Evolutionary conservation across 2,329 filamentous ascomycete species (phyloP).

Genomic region (Decorospora gaudefroyi): DNA sequence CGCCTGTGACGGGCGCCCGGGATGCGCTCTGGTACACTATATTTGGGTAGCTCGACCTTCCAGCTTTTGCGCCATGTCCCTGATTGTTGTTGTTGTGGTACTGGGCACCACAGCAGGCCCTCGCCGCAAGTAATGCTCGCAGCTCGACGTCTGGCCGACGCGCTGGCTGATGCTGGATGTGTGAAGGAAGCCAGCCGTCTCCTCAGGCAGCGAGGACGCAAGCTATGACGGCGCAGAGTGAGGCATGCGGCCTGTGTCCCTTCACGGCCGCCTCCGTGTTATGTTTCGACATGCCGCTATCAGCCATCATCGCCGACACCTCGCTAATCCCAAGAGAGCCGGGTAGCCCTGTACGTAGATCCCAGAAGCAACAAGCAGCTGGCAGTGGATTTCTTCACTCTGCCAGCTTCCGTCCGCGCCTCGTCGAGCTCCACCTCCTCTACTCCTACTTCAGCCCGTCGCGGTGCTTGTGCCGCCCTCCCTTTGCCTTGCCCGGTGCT

Average conservation of each 20-base stretch:
- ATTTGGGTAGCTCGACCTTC: slow-evolving; percentile 34
- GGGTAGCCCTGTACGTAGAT: slow-evolving; percentile 41
- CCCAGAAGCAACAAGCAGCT: slow-evolving; percentile 40
- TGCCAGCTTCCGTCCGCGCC: slow-evolving; percentile 40
- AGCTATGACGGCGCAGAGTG: slow-evolving; percentile 30
- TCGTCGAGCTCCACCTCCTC: slow-evolving; percentile 38
- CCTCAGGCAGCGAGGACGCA: slow-evolving; percentile 12
- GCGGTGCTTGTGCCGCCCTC: slow-evolving; percentile 32
- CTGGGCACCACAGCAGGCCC: slow-evolving; percentile 27
- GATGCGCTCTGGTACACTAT: slow-evolving; percentile 38
- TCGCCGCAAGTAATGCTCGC: too few species aligned
- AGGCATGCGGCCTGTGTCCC: slow-evolving; percentile 38
- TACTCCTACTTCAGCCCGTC: slow-evolving; percentile 34
- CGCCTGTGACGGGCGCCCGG: slow-evolving; percentile 25
- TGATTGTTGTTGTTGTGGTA: slow-evolving; percentile 37
- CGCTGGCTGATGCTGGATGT: too few species aligned
- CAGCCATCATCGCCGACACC: slow-evolving; percentile 41
- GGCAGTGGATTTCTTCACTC: slow-evolving; percentile 41
- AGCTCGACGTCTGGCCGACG: too few species aligned
- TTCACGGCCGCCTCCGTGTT: slow-evolving; percentile 37
- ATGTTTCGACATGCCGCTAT: slow-evolving; percentile 41
- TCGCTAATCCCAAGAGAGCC: slow-evolving; percentile 39
- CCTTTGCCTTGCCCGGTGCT: slow-evolving; percentile 29
- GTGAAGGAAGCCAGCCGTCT: too few species aligned
- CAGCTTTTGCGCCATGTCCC: slow-evolving; percentile 28